These are phyloP conservation scores for Colletotrichum neosansevieriae DNA, from an alignment of 2,329 filamentous ascomycete genomes.

Conservation along the genomic window DNA sequence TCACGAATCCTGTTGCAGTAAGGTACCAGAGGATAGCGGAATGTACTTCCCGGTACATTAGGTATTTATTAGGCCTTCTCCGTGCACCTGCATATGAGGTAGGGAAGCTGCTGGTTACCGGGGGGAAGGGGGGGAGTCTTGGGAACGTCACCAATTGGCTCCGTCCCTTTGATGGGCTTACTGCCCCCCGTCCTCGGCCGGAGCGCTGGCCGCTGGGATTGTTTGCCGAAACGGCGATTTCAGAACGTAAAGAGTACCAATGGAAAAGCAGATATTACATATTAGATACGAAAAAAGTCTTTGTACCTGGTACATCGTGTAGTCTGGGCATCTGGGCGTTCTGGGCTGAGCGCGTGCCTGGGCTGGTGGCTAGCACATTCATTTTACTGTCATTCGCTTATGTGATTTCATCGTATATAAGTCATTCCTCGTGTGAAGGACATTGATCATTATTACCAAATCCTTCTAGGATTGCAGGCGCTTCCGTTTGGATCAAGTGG, in stretches of 20 bases:
- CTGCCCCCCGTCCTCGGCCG: no score
- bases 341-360: neutral
- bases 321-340: constrained; percentile 5
- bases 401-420: no score
- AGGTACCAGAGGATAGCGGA: neutral
- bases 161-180: no score
- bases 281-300: neutral
- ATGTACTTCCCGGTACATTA: neutral
- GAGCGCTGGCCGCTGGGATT: no score
- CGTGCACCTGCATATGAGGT: neutral
- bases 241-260: constrained; percentile 29
- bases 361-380: neutral
- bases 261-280: constrained; percentile 12
- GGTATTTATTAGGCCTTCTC: neutral
- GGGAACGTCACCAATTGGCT: no score
- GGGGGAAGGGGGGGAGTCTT: no score
- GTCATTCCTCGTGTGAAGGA: no score
- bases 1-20: constrained; percentile 21
- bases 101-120: no score
- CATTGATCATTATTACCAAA: no score
- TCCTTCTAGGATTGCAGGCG: neutral
- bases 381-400: no score
- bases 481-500: no score
- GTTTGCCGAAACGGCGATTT: neutral
- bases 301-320: constrained; percentile 22